These are phyloP conservation scores for Psilocybe mexicana DNA, from an alignment of 1,284 basidiomycete genomes.

Conservation along the genomic window DNA sequence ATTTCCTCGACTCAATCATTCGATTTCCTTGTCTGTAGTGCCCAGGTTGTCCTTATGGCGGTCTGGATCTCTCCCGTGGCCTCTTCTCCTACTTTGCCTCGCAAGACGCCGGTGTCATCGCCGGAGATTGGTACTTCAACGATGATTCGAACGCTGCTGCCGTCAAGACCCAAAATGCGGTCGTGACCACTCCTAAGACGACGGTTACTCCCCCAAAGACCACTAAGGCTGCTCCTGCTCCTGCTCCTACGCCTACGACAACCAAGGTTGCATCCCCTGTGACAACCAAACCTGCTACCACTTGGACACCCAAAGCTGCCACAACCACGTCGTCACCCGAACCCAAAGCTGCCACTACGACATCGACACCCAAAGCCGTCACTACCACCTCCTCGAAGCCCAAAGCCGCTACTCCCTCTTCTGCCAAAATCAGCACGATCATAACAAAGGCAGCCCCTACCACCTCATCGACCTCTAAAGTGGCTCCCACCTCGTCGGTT, in stretches of 20 bases:
- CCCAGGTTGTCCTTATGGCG: slow-evolving; percentile 68
- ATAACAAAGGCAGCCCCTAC: slow-evolving; percentile 3
- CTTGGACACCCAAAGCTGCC: slow-evolving; percentile 2
- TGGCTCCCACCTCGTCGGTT: not conserved
- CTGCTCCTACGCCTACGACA: too few species aligned
- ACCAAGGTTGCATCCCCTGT: not conserved
- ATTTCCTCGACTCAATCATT: not conserved
- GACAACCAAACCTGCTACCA: slow-evolving; percentile 3
- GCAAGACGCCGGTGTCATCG: slow-evolving; percentile 50
- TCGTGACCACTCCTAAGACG: not conserved
- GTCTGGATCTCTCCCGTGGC: slow-evolving; percentile 75
- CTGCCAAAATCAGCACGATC: not conserved
- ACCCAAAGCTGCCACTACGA: not conserved
- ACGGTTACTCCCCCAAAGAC: slow-evolving; percentile 1
- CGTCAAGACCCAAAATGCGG: slow-evolving; percentile 8
- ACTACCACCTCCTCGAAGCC: not conserved
- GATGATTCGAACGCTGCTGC: slow-evolving; percentile 9
- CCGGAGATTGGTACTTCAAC: slow-evolving; percentile 57
- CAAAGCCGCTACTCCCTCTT: slow-evolving; percentile 3
- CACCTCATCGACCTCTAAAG: slow-evolving; percentile 3
- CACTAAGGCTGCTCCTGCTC: slow-evolving; percentile 8
- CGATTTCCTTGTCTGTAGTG: slow-evolving; percentile 44
- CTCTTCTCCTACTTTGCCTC: slow-evolving; percentile 70
- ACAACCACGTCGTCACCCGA: not conserved
- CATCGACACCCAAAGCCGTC: not conserved